Evolutionary conservation across 345 rosid genomes (phyloP).

Genomic region (Lepidium africanum): DNA sequence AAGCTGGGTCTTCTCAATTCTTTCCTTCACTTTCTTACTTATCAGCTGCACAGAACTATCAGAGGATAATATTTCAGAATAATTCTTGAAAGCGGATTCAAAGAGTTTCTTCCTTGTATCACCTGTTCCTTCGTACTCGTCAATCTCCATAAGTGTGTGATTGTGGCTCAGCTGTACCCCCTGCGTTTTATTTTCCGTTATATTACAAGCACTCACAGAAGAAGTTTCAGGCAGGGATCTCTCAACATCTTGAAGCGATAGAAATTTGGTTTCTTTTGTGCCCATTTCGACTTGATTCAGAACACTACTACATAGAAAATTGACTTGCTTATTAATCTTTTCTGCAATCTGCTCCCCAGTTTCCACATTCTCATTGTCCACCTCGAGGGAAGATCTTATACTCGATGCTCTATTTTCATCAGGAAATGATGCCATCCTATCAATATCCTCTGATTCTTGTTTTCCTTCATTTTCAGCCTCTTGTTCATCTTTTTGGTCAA

Average conservation of each 20-base stretch:
- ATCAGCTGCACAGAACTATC: constrained; percentile 15
- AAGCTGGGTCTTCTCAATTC: constrained; percentile 37
- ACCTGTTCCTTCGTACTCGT: neutral
- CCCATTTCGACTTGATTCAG: neutral
- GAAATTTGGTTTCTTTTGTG: constrained; percentile 7
- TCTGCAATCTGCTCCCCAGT: neutral
- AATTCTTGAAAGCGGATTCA: constrained; percentile 18
- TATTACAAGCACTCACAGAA: neutral
- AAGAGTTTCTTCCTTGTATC: constrained; percentile 20
- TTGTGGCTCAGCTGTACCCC: neutral
- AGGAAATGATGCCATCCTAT: constrained; percentile 14
- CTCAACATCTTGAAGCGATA: constrained; percentile 2
- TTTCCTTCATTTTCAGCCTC: constrained; percentile 14
- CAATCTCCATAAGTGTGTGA: constrained; percentile 12
- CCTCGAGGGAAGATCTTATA: constrained; percentile 20
- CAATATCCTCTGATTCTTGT: neutral
- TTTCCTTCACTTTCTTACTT: constrained; percentile 40
- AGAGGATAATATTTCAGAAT: neutral
- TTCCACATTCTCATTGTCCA: constrained; percentile 2
- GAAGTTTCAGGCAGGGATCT: neutral
- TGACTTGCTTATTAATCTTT: neutral
- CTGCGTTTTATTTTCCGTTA: constrained; percentile 2
- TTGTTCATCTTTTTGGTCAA: constrained; percentile 8
- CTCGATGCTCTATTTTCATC: constrained; percentile 29
- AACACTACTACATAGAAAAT: constrained; percentile 1